Evolutionary conservation across 169 alveolate genomes (phyloP), one percentile per base, ranked within the genome.

Genomic region (Plasmodium chabaudi): DNA sequence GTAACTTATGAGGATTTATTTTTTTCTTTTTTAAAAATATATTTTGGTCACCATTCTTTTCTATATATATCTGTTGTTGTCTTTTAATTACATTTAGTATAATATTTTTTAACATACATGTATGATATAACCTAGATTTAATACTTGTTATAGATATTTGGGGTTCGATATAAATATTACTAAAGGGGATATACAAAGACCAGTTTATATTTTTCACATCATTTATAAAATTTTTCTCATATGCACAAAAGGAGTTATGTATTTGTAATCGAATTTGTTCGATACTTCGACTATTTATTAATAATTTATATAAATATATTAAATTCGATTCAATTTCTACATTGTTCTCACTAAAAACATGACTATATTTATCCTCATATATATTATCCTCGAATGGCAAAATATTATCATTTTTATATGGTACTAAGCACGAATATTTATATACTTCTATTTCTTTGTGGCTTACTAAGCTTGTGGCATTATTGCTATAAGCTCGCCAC

Each of bases 31-130:
- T 82, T 51, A 82, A 82, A 39, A 82, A 60, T 2, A 82, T 82
- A 82, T 82, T 82, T 55, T 82, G 68, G 69, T 82, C 90, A 27
- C 90, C 90, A 23, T 82, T 65, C 17, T 82, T 82, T 82, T 82
- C 90, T 47, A 82, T 82, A 68, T 82, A 82, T 72, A 82, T 46
- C 44, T 82, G 90, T 65, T 82, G 90, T 25, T 82, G 90, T 47
- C 77, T 82, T 82, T 82, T 65, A 55, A 82, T 82, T 2, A 82
- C 73, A 57, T 34, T 82, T 5, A 82, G 19, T 17, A 82, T 82
- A 60, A 82, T 82, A 42, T 82, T 82, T 82, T 82, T 82, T 53
- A 82, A 53, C 90, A 82, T 82, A 61, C 86, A 82, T 10, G 90
- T 82, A 47, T 82, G 90, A 49, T 67, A 82, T 34, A 82, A 51